phyloP scores from a whole-genome alignment of 768 basidiomycete species.

The Boletales sp. region DNA sequence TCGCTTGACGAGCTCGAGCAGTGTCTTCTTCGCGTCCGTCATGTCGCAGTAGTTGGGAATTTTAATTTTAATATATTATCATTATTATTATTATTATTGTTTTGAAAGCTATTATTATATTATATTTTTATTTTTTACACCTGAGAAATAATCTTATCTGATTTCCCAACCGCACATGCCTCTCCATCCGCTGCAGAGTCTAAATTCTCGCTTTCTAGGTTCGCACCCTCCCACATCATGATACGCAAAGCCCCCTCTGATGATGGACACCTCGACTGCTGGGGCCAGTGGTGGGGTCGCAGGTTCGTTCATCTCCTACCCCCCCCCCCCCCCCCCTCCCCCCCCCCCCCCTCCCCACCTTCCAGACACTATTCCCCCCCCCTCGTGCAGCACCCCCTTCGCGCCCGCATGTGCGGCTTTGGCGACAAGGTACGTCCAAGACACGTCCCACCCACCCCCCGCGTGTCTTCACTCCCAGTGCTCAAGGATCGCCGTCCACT shows the following conservation, averaged over 20 bases:
- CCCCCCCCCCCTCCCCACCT: slow-evolving; percentile 4
- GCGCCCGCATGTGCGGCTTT: slow-evolving; percentile 95
- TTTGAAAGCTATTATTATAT: too few species aligned
- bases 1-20: slow-evolving; percentile 71
- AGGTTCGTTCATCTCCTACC: slow-evolving; percentile 41
- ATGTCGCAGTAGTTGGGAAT: not conserved
- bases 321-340: not conserved
- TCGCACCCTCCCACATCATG: slow-evolving; percentile 37
- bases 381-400: slow-evolving; percentile 82
- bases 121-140: not conserved
- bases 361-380: slow-evolving; percentile 77
- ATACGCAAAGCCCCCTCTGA: slow-evolving; percentile 53
- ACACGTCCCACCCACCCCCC: slow-evolving; percentile 6
- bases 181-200: not conserved
- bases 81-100: too few species aligned
- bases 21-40: slow-evolving; percentile 55
- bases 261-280: slow-evolving; percentile 49
- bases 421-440: slow-evolving; percentile 76
- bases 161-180: slow-evolving; percentile 1
- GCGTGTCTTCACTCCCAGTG: slow-evolving; percentile 9
- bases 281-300: slow-evolving; percentile 68
- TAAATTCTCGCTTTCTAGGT: not conserved
- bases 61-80: too few species aligned
- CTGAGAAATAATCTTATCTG: slow-evolving; percentile 33
- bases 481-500: slow-evolving; percentile 85